These are phyloP conservation scores for Syzygium jambos DNA, from an alignment of 345 rosid genomes.

Conservation along the genomic window DNA sequence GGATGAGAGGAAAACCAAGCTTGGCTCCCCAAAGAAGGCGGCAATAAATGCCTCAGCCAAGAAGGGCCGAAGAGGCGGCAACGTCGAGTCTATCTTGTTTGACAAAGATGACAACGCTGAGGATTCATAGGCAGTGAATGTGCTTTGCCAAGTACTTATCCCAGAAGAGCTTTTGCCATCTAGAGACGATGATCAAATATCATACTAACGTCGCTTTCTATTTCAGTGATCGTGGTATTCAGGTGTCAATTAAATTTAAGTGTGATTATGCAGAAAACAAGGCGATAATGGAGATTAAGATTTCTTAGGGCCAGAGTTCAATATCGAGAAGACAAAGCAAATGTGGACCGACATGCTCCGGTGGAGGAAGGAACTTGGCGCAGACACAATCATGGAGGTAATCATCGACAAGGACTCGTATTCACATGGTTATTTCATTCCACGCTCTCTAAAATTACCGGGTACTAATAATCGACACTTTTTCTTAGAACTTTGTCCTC, in stretches of 20 bases:
- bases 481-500: not conserved
- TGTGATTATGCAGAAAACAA: not conserved
- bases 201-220: slow-evolving; percentile 49
- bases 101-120: slow-evolving; percentile 64
- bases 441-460: not conserved
- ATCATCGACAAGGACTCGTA: not conserved
- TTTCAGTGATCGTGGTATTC: not conserved
- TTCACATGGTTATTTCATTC: not conserved
- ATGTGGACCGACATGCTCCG: slow-evolving; percentile 78
- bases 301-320: slow-evolving; percentile 76
- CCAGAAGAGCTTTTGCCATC: slow-evolving; percentile 65
- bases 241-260: not conserved
- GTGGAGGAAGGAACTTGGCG: slow-evolving; percentile 80
- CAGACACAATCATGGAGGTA: slow-evolving; percentile 72
- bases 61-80: slow-evolving; percentile 52
- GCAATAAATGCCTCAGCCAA: slow-evolving; percentile 63
- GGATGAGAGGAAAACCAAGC: slow-evolving; percentile 62
- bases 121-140: slow-evolving; percentile 61
- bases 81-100: slow-evolving; percentile 37
- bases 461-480: not conserved
- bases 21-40: slow-evolving; percentile 58
- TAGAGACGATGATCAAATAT: slow-evolving; percentile 69
- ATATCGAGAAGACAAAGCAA: slow-evolving; percentile 66
- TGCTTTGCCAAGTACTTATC: slow-evolving; percentile 69
- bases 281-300: not conserved